Base-by-base conservation (phyloP, 352 stramenopile genomes). In the Elongisporangium prolatum region DNA sequence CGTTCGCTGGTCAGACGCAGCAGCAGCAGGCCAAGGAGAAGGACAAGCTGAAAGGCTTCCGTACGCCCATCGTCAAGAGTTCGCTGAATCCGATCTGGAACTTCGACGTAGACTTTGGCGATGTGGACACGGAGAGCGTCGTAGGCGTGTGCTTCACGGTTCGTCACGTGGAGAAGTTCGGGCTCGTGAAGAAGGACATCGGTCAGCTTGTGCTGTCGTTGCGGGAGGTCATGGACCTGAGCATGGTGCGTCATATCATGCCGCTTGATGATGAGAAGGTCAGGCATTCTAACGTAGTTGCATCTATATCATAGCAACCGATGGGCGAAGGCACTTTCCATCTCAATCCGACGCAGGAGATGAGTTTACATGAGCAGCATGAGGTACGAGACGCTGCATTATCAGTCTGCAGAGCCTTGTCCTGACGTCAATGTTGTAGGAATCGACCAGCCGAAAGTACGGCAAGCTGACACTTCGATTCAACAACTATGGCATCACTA, bases 11-110 rank as follows among this genome's bases (percentile, higher is more conserved):
- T 9, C 28, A 40, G 28, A 40, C 28, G 5, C 28, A 40, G 28
- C 28, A 40, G 28, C 28, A 40, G 28, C 28, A 40, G 28, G 5
- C 9, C 28, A 40, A 40, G 28, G 56, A 44, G 18, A 56, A 66
- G 24, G 50, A 68, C 49, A 63, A 64, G 48, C 54, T 68, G 44
- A 57, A 56, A 21, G 51, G 57, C 25, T 80, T 89, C 56, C 73
- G 72, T 52, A 83, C 75, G 21, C 75, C 67, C 37, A 60, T 89
- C 44, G 71, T 89, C 53, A 85, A 84, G 71, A 88, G 72, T 52
- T 86, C 82, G 44, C 71, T 91, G 20, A 89, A 91, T 61, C 82
- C 82, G 37, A 87, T 89, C 53, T 91, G 82, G 82, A 87, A 89
- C 63, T 80, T 91, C 49, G 77, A 89, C 59, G 77, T 89, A 48